phyloP scores from a whole-genome alignment of 2,329 filamentous ascomycete genomes.

The Tolypocladium inflatum region DNA sequence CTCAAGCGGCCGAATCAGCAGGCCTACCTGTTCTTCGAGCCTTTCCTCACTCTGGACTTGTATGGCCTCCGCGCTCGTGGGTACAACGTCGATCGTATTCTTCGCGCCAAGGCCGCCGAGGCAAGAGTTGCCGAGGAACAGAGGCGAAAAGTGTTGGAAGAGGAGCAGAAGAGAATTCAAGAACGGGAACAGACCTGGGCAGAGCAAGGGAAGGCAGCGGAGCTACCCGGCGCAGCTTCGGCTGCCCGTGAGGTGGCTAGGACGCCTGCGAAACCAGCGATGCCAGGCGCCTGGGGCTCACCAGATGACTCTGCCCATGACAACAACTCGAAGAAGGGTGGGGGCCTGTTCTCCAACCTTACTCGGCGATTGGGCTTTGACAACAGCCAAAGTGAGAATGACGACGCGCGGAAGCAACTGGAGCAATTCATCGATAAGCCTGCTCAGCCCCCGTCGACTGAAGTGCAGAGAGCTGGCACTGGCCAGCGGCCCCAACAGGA shows the following conservation, averaged over 20 bases:
- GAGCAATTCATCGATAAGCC: conserved; percentile 32
- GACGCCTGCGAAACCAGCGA: conserved; percentile 34
- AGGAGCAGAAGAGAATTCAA: conserved; percentile 60
- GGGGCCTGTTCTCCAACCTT: conserved; percentile 59
- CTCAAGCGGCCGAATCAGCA: conserved; percentile 78
- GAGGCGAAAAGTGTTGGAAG: conserved; percentile 62
- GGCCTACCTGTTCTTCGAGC: conserved; percentile 84
- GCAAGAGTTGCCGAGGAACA: conserved; percentile 79
- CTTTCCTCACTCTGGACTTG: conserved; percentile 77
- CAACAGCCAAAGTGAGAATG: conserved; percentile 29
- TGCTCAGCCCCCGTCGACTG: conserved; percentile 5
- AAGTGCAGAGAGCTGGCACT: neutral
- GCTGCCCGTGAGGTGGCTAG: conserved; percentile 28
- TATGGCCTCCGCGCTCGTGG: conserved; percentile 75
- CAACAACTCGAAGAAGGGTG: conserved; percentile 29
- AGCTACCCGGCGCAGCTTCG: conserved; percentile 15
- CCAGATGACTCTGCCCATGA: conserved; percentile 37
- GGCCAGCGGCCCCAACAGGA: conserved; percentile 20
- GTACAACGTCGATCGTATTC: conserved; percentile 93
- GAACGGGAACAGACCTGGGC: conserved; percentile 39
- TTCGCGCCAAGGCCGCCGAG: conserved; percentile 80
- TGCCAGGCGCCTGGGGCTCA: conserved; percentile 72
- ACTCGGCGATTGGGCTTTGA: conserved; percentile 62
- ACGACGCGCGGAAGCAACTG: conserved; percentile 30
- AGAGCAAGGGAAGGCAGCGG: conserved; percentile 20